Evolutionary conservation across 2,329 filamentous ascomycete genomes (phyloP).

Genomic region (Ophiocordyceps camponoti-rufipedis): DNA sequence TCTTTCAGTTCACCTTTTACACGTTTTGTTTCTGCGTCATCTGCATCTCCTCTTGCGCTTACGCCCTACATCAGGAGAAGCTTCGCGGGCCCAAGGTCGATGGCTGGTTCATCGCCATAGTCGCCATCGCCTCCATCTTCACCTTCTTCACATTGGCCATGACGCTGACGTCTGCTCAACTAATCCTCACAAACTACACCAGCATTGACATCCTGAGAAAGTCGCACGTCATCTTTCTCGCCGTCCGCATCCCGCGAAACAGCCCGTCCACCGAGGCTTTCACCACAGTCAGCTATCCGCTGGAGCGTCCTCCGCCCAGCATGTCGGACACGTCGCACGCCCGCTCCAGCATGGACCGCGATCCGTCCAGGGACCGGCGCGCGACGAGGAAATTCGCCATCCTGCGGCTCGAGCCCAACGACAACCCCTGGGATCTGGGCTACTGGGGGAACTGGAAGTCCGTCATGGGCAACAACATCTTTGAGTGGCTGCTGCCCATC

Average conservation of each 20-base stretch:
- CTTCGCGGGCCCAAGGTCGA: conserved; percentile 24
- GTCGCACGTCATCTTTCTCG: conserved; percentile 50
- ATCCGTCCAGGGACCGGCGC: conserved; percentile 18
- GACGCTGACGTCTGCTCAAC: conserved; percentile 52
- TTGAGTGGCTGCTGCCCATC: conserved; percentile 72
- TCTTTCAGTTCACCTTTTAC: conserved; percentile 72
- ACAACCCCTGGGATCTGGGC: conserved; percentile 77
- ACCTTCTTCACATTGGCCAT: conserved; percentile 66
- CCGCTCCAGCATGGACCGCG: conserved; percentile 6
- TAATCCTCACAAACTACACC: conserved; percentile 57
- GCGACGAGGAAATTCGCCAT: conserved; percentile 61
- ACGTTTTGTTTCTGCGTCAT: conserved; percentile 48
- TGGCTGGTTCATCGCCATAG: conserved; percentile 43
- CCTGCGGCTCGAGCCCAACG: conserved; percentile 49
- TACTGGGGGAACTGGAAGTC: conserved; percentile 51
- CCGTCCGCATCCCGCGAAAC: conserved; percentile 46
- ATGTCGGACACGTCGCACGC: conserved; percentile 6
- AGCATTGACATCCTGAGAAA: conserved; percentile 63
- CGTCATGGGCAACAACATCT: conserved; percentile 53
- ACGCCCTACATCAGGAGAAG: conserved; percentile 39
- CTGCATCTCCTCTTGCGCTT: conserved; percentile 42
- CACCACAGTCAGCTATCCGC: conserved; percentile 39
- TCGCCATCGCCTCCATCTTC: conserved; percentile 56
- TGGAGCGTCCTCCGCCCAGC: conserved; percentile 10
- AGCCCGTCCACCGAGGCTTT: conserved; percentile 24